Base-by-base conservation (phyloP, 2,329 filamentous ascomycete species). In the Penicillium decumbens region DNA sequence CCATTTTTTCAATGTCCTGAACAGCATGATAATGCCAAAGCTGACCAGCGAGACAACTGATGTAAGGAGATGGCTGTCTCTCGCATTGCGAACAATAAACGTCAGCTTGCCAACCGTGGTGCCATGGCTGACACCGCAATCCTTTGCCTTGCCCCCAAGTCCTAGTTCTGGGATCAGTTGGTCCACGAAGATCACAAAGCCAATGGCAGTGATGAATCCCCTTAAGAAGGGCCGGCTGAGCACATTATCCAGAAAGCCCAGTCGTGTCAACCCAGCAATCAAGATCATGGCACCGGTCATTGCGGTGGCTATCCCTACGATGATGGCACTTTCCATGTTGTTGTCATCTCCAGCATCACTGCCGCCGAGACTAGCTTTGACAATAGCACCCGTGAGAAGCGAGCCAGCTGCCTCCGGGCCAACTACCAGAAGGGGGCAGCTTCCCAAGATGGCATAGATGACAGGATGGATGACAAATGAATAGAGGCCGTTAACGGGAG, bases 151-250 rank as follows among this genome's bases (percentile, higher is more conserved):
- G 1, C 78, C 73, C 32, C 77, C 79, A 20, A 98, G 77, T 0
- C 93, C 93, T 61, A 95, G 79, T 69, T 97, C 90, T 0, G 92
- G 91, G 45, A 96, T 88, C 39, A 95, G 75, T 71, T 98, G 93
- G 68, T 97, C 93, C 30, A 97, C 89, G 33, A 95, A 83, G 65
- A 98, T 97, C 57, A 97, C 91, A 48, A 96, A 88, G 42, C 93
- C 93, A 66, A 98, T 95, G 43, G 93, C 93, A 49, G 89, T 95
- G 71, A 98, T 96, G 73, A 98, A 98, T 0, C 93, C 93, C 51
- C 93, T 80, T 48, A 97, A 73, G 62, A 98, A 97, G 0, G 93
- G 93, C 29, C 89, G 81, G 59, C 91, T 96, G 30, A 98, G 78
- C 9, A 98, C 91, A 63, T 89, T 95, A 66, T 98, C 93, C 53